phyloP scores from a whole-genome alignment of 164 flowering plant genomes.

The Hamamelis virginiana region DNA sequence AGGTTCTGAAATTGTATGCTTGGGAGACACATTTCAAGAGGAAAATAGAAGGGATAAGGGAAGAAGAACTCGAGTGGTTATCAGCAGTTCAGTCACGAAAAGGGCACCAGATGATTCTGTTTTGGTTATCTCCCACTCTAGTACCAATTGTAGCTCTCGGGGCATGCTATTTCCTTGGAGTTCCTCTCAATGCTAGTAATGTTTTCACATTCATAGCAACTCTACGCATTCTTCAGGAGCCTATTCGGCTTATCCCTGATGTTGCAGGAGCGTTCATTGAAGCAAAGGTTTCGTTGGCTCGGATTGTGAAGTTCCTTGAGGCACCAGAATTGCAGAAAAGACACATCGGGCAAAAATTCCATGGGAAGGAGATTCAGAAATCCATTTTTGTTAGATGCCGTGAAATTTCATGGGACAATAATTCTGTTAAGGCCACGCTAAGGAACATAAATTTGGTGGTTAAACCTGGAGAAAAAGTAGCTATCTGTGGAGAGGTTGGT shows the following conservation, averaged over 20 bases:
- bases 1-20: constrained; percentile 45
- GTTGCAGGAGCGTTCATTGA: constrained; percentile 47
- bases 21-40: constrained; percentile 49
- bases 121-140: constrained; percentile 38
- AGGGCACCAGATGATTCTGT: constrained; percentile 23
- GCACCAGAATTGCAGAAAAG: constrained; percentile 57
- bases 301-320: constrained; percentile 54
- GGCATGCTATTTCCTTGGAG: constrained; percentile 37
- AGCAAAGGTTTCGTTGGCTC: constrained; percentile 55
- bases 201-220: constrained; percentile 45
- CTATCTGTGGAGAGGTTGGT: constrained; percentile 74
- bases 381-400: constrained; percentile 32
- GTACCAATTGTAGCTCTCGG: constrained; percentile 34
- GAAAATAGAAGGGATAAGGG: constrained; percentile 31
- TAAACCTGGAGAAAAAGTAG: constrained; percentile 49
- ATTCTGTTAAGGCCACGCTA: constrained; percentile 35
- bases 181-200: constrained; percentile 34
- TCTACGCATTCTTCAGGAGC: constrained; percentile 41
- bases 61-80: constrained; percentile 32
- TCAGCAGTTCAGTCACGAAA: constrained; percentile 15
- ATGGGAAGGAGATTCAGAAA: constrained; percentile 1
- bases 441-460: constrained; percentile 46
- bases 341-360: constrained; percentile 14
- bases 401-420: constrained; percentile 56
- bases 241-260: constrained; percentile 36